Evolutionary conservation across 371 early-diverging fungal genomes (phyloP).

Genomic region (Saksenaea vasiformis): DNA sequence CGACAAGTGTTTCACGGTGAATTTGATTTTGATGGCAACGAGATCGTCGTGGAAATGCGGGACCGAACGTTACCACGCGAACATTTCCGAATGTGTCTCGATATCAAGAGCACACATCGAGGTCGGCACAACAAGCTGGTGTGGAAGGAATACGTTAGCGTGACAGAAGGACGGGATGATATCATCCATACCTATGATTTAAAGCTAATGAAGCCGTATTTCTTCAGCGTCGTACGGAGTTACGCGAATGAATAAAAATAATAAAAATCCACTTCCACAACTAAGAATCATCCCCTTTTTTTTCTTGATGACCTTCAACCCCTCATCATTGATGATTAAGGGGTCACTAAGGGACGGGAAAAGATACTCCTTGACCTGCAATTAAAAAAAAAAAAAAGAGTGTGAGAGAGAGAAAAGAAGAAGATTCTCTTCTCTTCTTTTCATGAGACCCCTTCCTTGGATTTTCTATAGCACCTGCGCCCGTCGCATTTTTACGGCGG

Average conservation of each 20-base stretch:
- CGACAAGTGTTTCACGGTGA: constrained; percentile 51
- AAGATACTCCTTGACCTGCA: constrained; percentile 1
- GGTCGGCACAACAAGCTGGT: constrained; percentile 68
- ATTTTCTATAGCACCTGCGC: neutral
- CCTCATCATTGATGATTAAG: neutral
- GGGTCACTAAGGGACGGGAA: neutral
- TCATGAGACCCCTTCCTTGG: neutral
- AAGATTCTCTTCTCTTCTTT: neutral
- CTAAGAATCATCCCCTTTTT: neutral
- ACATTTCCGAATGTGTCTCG: constrained; percentile 44
- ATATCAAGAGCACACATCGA: constrained; percentile 54
- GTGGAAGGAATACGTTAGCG: constrained; percentile 58
- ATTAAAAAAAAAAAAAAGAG: neutral
- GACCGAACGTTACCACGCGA: constrained; percentile 36
- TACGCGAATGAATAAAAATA: constrained; percentile 11
- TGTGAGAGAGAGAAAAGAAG: no score
- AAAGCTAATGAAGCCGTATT: constrained; percentile 44
- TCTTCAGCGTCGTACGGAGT: constrained; percentile 45
- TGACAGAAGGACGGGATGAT: constrained; percentile 20
- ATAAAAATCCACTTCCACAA: no score
- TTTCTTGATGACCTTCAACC: neutral
- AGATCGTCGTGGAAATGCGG: constrained; percentile 31
- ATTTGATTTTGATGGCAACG: constrained; percentile 34
- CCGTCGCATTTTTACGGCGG: neutral
- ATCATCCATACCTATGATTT: constrained; percentile 35